Evolutionary conservation across 192 early-diverging fungal species (phyloP), one percentile per base, ranked within the genome.

Genomic region (Anaeromyces robustus): DNA sequence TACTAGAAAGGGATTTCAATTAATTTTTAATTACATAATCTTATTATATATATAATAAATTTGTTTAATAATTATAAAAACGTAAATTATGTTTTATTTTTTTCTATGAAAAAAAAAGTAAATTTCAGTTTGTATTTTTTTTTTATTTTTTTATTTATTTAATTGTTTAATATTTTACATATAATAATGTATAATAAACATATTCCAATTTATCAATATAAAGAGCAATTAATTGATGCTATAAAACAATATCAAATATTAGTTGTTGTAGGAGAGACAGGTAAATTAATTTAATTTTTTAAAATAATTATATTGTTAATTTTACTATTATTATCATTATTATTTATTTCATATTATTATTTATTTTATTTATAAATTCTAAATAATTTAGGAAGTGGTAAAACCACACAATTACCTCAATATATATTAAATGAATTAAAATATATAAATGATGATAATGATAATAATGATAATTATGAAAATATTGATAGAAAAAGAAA

Each of bases 191-290:
- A 52, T 22, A 52, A 52, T 52, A 52, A 52, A 6, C 16, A 52
- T 52, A 22, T 91, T 4, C 90, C 90, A 37, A 92, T 92, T 29
- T 92, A 82, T 87, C 82, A 86, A 19, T 91, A 89, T 82, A 85
- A 85, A 30, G 87, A 86, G 5, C 85, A 82, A 7, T 81, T 91
- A 30, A 34, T 91, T 9, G 82, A 82, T 29, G 87, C 87, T 17
- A 81, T 87, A 30, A 14, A 28, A 22, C 79, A 86, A 78, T 86
- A 81, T 77, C 87, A 83, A 43, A 80, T 92, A 30, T 86, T 89
- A 18, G 81, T 90, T 26, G 86, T 90, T 29, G 86, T 87, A 1
- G 89, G 89, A 17, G 87, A 88, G 79, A 90, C 87, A 13, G 89
- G 91, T 87, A 85, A 43, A 59, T 77, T n/a, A n/a, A n/a, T n/a